Conservation (phyloP, 257 asterid species). For the Forsythia viridissima region DNA sequence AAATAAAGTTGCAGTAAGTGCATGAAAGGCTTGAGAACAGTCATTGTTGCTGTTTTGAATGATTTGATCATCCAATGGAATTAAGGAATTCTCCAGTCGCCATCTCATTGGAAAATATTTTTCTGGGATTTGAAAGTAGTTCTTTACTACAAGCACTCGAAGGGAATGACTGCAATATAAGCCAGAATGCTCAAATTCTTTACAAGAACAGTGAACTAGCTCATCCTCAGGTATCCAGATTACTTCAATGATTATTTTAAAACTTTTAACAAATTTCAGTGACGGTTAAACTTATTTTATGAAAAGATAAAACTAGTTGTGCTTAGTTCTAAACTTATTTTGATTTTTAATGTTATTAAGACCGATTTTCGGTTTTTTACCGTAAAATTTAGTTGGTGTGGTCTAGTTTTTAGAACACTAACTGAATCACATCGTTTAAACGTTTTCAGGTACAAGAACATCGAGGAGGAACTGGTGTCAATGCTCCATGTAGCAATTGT, state of each 20-base stretch:
- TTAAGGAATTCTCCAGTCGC: slow-evolving; percentile 51
- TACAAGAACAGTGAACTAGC: slow-evolving; percentile 71
- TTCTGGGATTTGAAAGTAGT: slow-evolving; percentile 62
- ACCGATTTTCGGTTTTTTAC: no score
- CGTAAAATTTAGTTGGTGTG: no score
- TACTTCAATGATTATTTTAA: slow-evolving; percentile 17
- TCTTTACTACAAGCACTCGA: slow-evolving; percentile 55
- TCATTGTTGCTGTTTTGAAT: slow-evolving; percentile 41
- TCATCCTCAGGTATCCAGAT: slow-evolving; percentile 68
- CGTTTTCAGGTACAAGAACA: slow-evolving; percentile 54
- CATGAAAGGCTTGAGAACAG: slow-evolving; percentile 53
- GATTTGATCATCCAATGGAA: slow-evolving; percentile 39
- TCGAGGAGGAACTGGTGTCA: slow-evolving; percentile 87
- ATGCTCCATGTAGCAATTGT: slow-evolving; percentile 85
- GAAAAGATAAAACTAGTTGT: no score
- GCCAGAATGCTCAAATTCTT: slow-evolving; percentile 73
- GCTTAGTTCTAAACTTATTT: no score
- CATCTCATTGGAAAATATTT: slow-evolving; percentile 64
- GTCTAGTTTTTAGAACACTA: background rate
- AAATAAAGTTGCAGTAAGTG: slow-evolving; percentile 48
- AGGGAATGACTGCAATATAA: slow-evolving; percentile 61
- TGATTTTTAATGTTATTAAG: no score
- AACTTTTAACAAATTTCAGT: no score
- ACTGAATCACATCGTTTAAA: background rate
- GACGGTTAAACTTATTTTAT: no score